Conservation (phyloP, 257 asterid species). For the Eucommia ulmoides region DNA sequence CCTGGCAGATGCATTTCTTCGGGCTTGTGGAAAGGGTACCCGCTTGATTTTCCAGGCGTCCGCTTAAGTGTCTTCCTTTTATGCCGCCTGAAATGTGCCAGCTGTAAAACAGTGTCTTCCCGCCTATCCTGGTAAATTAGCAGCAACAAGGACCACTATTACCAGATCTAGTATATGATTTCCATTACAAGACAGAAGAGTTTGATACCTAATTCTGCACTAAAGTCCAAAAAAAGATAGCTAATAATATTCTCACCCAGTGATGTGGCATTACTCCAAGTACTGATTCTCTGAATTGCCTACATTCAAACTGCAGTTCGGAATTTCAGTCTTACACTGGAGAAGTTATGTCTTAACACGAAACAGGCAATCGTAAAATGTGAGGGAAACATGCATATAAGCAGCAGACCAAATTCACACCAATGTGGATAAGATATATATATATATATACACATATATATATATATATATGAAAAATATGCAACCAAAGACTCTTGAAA, state of each 20-base stretch:
- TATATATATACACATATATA: no score
- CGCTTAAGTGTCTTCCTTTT: slow-evolving; percentile 81
- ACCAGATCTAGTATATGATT: not conserved
- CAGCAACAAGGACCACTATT: slow-evolving; percentile 11
- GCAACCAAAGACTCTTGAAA: not conserved
- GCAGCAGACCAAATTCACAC: not conserved
- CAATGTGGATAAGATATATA: no score
- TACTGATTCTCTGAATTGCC: slow-evolving; percentile 93
- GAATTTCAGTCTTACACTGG: slow-evolving; percentile 20
- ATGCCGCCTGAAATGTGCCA: slow-evolving; percentile 84
- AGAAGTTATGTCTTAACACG: no score
- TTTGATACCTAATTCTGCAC: no score
- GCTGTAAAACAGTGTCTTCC: slow-evolving; percentile 71
- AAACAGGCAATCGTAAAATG: not conserved
- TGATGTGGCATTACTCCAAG: slow-evolving; percentile 96
- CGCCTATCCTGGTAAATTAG: slow-evolving; percentile 69
- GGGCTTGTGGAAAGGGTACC: slow-evolving; percentile 75
- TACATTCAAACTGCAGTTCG: slow-evolving; percentile 76
- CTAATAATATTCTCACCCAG: slow-evolving; percentile 57
- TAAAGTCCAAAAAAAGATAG: no score
- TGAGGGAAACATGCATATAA: not conserved
- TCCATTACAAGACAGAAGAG: not conserved
- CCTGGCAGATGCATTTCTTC: slow-evolving; percentile 86
- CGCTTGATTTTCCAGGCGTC: slow-evolving; percentile 53
- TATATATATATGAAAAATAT: not conserved